Conservation (phyloP, 2,329 filamentous ascomycete species). For the Penicillium sp. region DNA sequence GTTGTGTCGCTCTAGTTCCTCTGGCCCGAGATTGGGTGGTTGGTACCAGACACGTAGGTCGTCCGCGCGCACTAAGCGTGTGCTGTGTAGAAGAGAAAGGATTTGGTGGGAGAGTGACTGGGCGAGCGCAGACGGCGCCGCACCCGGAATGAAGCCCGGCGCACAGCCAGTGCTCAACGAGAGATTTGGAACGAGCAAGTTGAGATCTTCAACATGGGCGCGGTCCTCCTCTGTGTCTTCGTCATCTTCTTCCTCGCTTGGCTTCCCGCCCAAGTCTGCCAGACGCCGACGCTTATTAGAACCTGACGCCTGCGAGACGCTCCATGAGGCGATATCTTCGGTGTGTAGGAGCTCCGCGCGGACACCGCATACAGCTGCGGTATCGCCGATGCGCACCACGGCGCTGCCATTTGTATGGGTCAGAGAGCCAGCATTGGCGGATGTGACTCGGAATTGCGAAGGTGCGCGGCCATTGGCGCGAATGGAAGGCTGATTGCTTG, state of each 20-base stretch:
- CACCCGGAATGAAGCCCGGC: constrained; percentile 82
- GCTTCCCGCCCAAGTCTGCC: constrained; percentile 28
- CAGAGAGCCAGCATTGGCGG: constrained; percentile 80
- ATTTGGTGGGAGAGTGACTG: constrained; percentile 85
- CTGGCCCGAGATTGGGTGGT: constrained; percentile 49
- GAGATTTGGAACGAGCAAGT: constrained; percentile 89
- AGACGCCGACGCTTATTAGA: constrained; percentile 42
- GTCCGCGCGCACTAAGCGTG: constrained; percentile 68
- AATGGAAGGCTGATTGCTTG: constrained; percentile 60
- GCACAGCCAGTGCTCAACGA: constrained; percentile 91
- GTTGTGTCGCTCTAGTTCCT: constrained; percentile 40
- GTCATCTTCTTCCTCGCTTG: constrained; percentile 23
- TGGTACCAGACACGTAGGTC: constrained; percentile 77
- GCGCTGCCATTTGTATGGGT: constrained; percentile 90
- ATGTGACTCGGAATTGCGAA: constrained; percentile 71
- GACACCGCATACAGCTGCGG: constrained; percentile 92
- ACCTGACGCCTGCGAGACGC: constrained; percentile 43
- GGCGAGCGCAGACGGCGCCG: constrained; percentile 77
- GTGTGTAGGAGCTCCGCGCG: constrained; percentile 82
- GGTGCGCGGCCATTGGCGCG: constrained; percentile 83
- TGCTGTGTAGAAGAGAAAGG: constrained; percentile 75
- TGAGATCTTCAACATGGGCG: constrained; percentile 56
- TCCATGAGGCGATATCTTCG: constrained; percentile 69
- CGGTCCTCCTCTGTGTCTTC: constrained; percentile 49
- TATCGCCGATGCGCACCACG: constrained; percentile 86